Evolutionary conservation across 305 asterid species (phyloP), one percentile per base, ranked within the genome.

Genomic region (Fraxinus sp.): DNA sequence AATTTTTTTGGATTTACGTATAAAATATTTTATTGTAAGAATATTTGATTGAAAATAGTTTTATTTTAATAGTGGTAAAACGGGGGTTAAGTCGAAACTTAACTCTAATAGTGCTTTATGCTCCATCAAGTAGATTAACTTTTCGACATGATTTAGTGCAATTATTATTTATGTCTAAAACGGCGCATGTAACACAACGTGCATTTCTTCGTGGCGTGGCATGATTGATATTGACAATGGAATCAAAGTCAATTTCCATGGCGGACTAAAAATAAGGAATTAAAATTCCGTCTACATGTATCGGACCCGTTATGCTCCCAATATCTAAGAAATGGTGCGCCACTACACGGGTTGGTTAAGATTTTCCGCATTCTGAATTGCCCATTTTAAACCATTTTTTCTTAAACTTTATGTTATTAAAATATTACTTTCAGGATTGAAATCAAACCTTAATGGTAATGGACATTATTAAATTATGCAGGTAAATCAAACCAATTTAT

Each of bases 401-500:
- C 2, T 22, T 3, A 5, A n/a, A 5, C 26, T 55, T 24, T 26
- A 66, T 66, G 6, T 64, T 64, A 62, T 62, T 7, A 62, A 22
- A 62, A 22, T 62, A 62, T 22, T 62, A 62, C 13, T 7, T 62
- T 62, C 22, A 8, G 30, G 13, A 0, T 22, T 20, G 71, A 11
- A 0, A 18, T 62, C 36, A 26, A 9, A 26, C 73, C 35, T 24
- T 66, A 66, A 10, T 66, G 33, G 18, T 14, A 32, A 11, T 70
- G 10, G n/a, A 30, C 9, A 64, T 30, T 70, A 13, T 13, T 28
- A 68, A 68, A 66, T 28, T 28, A 1, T 26, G 75, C 28, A 1
- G 75, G 75, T 68, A 68, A 68, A 70, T 4, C 75, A 70, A 70
- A 70, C 41, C 75, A 70, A 66, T 66, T 66, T 66, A 14, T 66